Evolutionary conservation across 2,329 filamentous ascomycete species (phyloP).

Genomic region (Alternaria incomplexa): DNA sequence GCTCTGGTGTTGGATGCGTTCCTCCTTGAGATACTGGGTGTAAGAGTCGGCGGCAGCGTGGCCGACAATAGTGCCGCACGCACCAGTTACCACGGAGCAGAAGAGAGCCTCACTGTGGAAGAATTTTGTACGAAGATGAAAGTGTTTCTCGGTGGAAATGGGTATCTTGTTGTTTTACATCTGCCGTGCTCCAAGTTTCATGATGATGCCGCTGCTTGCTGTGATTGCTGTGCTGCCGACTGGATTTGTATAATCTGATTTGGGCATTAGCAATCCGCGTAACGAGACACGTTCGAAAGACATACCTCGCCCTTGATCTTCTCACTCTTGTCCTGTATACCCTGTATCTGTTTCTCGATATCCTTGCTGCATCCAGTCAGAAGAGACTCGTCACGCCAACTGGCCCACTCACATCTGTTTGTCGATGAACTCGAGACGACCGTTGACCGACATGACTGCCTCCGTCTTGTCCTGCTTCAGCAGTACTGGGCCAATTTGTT

Average conservation of each 20-base stretch:
- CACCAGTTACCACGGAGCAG: background rate
- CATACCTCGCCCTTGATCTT: slow-evolving; percentile 68
- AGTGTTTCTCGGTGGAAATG: background rate
- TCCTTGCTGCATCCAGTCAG: slow-evolving; percentile 59
- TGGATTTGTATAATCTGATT: slow-evolving; percentile 40
- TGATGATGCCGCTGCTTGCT: slow-evolving; percentile 23
- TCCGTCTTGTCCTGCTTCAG: slow-evolving; percentile 94
- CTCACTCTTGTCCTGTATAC: slow-evolving; percentile 69
- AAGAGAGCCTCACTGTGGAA: background rate
- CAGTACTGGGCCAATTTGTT: slow-evolving; percentile 88
- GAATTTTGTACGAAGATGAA: background rate
- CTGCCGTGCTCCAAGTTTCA: background rate
- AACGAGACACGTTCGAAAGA: background rate
- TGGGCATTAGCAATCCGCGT: slow-evolving; percentile 1
- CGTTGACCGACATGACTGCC: slow-evolving; percentile 88
- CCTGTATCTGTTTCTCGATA: slow-evolving; percentile 69
- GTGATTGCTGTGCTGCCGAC: slow-evolving; percentile 31
- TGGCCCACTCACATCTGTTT: slow-evolving; percentile 78
- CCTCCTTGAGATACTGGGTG: background rate
- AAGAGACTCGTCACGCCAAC: background rate
- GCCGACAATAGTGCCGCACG: background rate
- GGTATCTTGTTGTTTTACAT: slow-evolving; percentile 6
- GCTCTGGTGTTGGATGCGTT: background rate
- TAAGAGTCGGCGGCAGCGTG: background rate
- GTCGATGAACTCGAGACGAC: slow-evolving; percentile 87